Conservation (phyloP, 2,329 filamentous ascomycete genomes). For the Davidsoniella neocaledoniae region DNA sequence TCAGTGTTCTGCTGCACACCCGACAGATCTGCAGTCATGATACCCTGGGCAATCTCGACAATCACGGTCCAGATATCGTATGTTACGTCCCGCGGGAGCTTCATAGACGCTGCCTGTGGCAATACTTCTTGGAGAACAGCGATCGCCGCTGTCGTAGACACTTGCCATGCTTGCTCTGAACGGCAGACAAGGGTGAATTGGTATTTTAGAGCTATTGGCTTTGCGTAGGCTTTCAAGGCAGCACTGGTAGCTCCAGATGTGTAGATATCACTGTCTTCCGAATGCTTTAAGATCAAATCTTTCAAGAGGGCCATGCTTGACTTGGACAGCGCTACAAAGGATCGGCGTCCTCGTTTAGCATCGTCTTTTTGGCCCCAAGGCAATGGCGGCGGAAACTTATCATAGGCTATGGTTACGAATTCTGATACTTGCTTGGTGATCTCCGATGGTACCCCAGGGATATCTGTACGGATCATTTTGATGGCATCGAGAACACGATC, state of each 20-base stretch:
- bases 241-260: constrained; percentile 46
- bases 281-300: constrained; percentile 40
- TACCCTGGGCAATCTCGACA: constrained; percentile 48
- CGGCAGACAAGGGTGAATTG: constrained; percentile 56
- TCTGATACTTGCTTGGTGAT: constrained; percentile 54
- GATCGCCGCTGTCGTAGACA: constrained; percentile 56
- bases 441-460: constrained; percentile 46
- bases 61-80: constrained; percentile 55
- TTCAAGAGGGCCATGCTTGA: constrained; percentile 57
- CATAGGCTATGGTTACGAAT: constrained; percentile 54
- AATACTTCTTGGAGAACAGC: constrained; percentile 51
- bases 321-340: constrained; percentile 81
- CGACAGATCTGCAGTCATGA: constrained; percentile 30
- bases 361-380: constrained; percentile 14
- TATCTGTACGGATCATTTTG: constrained; percentile 49
- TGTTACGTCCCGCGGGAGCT: constrained; percentile 26
- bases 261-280: constrained; percentile 50
- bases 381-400: constrained; percentile 1
- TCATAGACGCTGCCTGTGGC: constrained; percentile 27
- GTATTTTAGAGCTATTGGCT: constrained; percentile 66
- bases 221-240: constrained; percentile 49
- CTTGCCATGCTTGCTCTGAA: constrained; percentile 58
- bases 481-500: constrained; percentile 50
- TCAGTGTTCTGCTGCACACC: background rate
- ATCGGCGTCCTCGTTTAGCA: constrained; percentile 38